phyloP scores from a whole-genome alignment of 345 rosid species.

The Psidium friedrichsthalianum region DNA sequence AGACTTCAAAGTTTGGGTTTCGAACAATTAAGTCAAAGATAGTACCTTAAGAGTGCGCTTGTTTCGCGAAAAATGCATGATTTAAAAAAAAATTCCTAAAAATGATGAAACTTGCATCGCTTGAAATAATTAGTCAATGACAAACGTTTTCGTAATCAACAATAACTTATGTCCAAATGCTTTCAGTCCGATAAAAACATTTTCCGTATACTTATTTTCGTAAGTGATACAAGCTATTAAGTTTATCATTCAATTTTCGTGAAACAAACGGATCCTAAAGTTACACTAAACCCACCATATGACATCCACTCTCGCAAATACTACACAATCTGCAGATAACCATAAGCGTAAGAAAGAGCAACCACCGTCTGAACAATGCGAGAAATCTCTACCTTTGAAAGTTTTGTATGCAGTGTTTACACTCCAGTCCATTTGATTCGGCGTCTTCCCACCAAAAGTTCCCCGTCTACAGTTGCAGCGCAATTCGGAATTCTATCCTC shows the following conservation, averaged over 20 bases:
- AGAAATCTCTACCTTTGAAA: conserved; percentile 49
- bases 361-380: background rate
- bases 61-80: too few species aligned
- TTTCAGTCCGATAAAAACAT: too few species aligned
- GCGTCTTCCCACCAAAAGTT: conserved; percentile 13
- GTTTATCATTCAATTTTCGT: too few species aligned
- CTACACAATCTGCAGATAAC: background rate
- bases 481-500: background rate
- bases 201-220: too few species aligned
- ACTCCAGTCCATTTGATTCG: conserved; percentile 67
- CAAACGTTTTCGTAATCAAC: too few species aligned
- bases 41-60: background rate
- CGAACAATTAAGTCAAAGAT: background rate
- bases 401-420: conserved; percentile 66
- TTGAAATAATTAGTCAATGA: too few species aligned
- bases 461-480: conserved; percentile 5
- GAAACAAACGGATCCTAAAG: background rate
- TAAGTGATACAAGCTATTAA: too few species aligned
- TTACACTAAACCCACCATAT: background rate
- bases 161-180: too few species aligned
- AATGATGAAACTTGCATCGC: too few species aligned
- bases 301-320: background rate
- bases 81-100: too few species aligned
- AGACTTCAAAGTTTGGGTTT: background rate
- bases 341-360: background rate